A percentile compares a stretch with the other conserved stretches of the same genome.
phyloP scores from a whole-genome alignment of 495 filamentous ascomycete genomes.

The Bacidia gigantensis region DNA sequence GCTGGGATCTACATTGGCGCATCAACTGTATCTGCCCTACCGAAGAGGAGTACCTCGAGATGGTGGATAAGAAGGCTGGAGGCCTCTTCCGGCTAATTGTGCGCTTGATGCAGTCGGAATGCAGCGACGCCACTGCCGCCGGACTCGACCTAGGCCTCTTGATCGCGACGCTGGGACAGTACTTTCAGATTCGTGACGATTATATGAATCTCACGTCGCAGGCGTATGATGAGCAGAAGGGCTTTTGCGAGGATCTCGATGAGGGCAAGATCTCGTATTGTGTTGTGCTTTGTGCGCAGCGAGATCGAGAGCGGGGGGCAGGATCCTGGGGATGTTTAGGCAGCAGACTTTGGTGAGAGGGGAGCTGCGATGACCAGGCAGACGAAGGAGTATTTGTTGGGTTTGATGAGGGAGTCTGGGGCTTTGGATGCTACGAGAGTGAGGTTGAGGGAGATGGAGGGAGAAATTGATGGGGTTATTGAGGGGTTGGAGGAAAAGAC shows the following conservation, averaged over 20 bases:
- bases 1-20: slow-evolving; percentile 28
- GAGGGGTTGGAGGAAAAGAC: too few species aligned
- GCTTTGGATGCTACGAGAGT: too few species aligned
- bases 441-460: too few species aligned
- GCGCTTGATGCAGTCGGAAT: slow-evolving; percentile 20
- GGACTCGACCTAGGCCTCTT: slow-evolving; percentile 18
- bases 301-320: too few species aligned
- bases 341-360: too few species aligned
- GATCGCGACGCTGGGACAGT: slow-evolving; percentile 18
- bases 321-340: too few species aligned
- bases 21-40: slow-evolving; percentile 18
- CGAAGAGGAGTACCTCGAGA: slow-evolving; percentile 24
- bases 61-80: slow-evolving; percentile 27
- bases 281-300: too few species aligned
- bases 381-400: too few species aligned
- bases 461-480: too few species aligned
- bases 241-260: slow-evolving; percentile 29
- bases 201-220: slow-evolving; percentile 23
- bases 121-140: too few species aligned
- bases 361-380: too few species aligned
- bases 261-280: slow-evolving; percentile 29
- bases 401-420: too few species aligned
- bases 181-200: slow-evolving; percentile 29
- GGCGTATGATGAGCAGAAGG: slow-evolving; percentile 23
- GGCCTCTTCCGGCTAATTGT: slow-evolving; percentile 25